Percentiles rank a stretch among this genome's conserved stretches.
Conservation (phyloP, 2,329 filamentous ascomycete species). For the Lasiodiplodia citricola region DNA sequence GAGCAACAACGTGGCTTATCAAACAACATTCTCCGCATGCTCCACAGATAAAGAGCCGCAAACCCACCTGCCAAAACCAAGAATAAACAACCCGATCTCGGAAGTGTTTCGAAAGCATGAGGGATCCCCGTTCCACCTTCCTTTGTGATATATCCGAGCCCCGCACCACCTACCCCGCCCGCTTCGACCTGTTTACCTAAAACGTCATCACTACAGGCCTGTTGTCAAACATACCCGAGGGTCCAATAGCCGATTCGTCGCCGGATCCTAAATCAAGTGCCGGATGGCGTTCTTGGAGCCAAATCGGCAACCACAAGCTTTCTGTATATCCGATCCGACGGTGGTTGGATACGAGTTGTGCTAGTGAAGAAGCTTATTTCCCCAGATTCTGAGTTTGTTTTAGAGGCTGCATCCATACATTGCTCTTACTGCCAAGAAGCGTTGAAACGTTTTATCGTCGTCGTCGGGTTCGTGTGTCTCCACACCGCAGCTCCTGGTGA, state of each 20-base stretch:
- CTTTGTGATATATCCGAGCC: not conserved
- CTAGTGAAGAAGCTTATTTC: constrained; percentile 5
- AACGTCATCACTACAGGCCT: not conserved
- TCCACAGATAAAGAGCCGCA: constrained; percentile 6
- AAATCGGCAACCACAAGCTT: not conserved
- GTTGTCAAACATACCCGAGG: no score
- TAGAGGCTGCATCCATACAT: not conserved
- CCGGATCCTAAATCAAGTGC: not conserved
- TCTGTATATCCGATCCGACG: constrained; percentile 14
- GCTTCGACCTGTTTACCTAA: not conserved
- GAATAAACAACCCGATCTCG: constrained; percentile 5
- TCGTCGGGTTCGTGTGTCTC: not conserved
- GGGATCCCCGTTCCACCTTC: not conserved
- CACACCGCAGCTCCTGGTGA: not conserved
- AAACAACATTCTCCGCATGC: not conserved
- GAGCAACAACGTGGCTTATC: not conserved
- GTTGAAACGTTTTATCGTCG: not conserved
- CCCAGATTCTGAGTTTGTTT: not conserved
- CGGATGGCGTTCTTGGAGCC: not conserved
- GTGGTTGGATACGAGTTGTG: not conserved
- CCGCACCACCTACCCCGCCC: constrained; percentile 19
- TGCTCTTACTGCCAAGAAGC: not conserved
- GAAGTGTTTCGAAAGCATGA: not conserved
- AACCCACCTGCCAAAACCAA: not conserved
- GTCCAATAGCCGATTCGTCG: not conserved